These are phyloP conservation scores for Rhytidhysteron rufulum DNA, from an alignment of 2,329 filamentous ascomycete genomes.

Conservation along the genomic window DNA sequence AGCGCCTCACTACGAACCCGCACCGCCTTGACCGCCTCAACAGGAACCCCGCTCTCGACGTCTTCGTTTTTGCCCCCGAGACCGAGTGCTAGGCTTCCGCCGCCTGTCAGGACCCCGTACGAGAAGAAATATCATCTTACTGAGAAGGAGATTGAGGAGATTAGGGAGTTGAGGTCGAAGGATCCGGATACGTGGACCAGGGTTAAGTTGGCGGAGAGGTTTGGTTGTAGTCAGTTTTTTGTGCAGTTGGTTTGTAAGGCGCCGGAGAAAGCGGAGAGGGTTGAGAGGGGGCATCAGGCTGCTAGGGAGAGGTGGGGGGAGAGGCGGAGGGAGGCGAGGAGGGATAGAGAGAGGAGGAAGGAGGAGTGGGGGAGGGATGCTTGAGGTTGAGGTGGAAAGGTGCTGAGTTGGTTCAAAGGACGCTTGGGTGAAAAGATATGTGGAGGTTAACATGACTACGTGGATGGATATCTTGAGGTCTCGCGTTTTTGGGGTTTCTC, in stretches of 20 bases:
- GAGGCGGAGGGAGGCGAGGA: constrained; percentile 56
- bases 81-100: constrained; percentile 37
- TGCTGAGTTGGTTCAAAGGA: background rate
- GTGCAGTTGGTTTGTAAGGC: constrained; percentile 55
- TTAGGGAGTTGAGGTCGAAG: constrained; percentile 50
- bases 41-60: constrained; percentile 18
- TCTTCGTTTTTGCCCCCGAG: constrained; percentile 18
- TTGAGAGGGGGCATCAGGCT: constrained; percentile 48
- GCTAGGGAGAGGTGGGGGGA: constrained; percentile 59
- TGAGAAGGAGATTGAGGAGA: constrained; percentile 55
- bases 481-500: too few relatives aligned
- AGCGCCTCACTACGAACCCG: constrained; percentile 16
- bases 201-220: constrained; percentile 57
- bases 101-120: constrained; percentile 47
- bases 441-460: too few relatives aligned
- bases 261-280: constrained; percentile 37
- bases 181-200: constrained; percentile 60
- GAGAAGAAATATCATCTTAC: constrained; percentile 61
- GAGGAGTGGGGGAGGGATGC: constrained; percentile 58
- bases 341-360: constrained; percentile 58
- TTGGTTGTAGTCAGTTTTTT: constrained; percentile 60
- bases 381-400: constrained; percentile 27
- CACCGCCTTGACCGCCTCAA: constrained; percentile 18
- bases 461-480: too few relatives aligned
- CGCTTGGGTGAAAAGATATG: too few relatives aligned